phyloP scores from a whole-genome alignment of 352 stramenopile genomes.

The Pythium aphanidermatum region DNA sequence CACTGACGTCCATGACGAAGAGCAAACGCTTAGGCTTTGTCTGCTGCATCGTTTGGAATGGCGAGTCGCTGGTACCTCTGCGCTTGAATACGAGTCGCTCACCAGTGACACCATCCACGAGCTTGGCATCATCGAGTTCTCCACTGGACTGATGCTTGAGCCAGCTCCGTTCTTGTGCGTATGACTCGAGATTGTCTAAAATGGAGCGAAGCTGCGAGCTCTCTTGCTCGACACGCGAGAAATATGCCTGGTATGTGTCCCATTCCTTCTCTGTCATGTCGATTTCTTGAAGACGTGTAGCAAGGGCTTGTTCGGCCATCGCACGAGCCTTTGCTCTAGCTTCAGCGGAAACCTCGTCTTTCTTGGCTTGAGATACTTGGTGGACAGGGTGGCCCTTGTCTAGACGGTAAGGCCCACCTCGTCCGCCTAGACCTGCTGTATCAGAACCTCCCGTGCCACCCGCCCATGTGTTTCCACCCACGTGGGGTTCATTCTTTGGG shows the following conservation, averaged over 20 bases:
- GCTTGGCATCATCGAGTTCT: conserved; percentile 94
- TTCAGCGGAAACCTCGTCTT: conserved; percentile 91
- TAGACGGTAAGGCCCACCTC: conserved; percentile 92
- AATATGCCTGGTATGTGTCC: conserved; percentile 74
- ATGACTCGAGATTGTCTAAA: conserved; percentile 78
- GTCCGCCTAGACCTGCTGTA: conserved; percentile 89
- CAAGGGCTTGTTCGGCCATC: conserved; percentile 73
- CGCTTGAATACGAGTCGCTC: conserved; percentile 93
- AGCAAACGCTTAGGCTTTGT: conserved; percentile 79
- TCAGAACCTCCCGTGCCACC: conserved; percentile 90
- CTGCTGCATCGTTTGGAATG: conserved; percentile 23
- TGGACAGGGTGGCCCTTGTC: conserved; percentile 92
- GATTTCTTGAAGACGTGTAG: conserved; percentile 63
- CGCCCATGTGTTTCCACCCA: conserved; percentile 95
- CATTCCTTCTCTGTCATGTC: conserved; percentile 83
- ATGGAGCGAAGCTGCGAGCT: conserved; percentile 71
- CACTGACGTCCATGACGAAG: conserved; percentile 93
- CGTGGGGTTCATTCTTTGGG: conserved; percentile 90
- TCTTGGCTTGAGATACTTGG: conserved; percentile 92
- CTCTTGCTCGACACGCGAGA: conserved; percentile 67
- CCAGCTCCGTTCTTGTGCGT: conserved; percentile 88
- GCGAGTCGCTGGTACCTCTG: conserved; percentile 57
- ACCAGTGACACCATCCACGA: conserved; percentile 91
- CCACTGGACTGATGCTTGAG: conserved; percentile 90
- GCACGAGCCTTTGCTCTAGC: conserved; percentile 47